Evolutionary conservation across 441 rosid species (phyloP).

Genomic region (Pelargonium australe): DNA sequence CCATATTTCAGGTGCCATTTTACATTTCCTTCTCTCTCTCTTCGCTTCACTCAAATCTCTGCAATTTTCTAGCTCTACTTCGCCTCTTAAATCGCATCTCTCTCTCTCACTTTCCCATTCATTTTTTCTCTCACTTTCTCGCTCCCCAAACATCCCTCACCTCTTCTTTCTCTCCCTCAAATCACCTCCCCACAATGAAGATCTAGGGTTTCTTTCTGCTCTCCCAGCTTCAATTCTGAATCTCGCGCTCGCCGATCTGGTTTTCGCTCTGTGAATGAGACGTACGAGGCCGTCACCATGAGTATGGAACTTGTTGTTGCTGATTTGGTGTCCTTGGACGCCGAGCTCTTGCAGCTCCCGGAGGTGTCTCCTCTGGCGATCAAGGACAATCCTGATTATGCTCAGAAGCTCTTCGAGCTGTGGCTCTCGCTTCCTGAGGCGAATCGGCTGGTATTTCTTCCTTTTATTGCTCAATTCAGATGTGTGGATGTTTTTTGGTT

Average conservation of each 20-base stretch:
- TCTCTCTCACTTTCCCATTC: conserved; percentile 7
- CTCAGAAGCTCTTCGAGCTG: conserved; percentile 73
- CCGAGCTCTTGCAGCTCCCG: conserved; percentile 73
- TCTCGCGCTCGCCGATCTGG: conserved; percentile 1
- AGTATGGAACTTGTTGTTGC: conserved; percentile 48
- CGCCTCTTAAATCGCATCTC: conserved; percentile 10
- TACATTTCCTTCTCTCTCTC: neutral
- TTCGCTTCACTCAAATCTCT: conserved; percentile 1
- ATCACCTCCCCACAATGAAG: neutral
- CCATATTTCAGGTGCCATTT: neutral
- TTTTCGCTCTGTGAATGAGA: conserved; percentile 30
- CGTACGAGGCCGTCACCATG: conserved; percentile 14
- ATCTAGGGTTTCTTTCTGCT: conserved; percentile 25
- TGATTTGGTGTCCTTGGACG: conserved; percentile 65
- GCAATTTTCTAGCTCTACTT: neutral
- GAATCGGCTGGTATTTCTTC: conserved; percentile 55
- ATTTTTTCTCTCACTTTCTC: neutral
- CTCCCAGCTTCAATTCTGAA: conserved; percentile 4
- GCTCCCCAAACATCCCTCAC: conserved; percentile 2
- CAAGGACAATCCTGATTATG: conserved; percentile 62
- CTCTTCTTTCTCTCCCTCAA: neutral
- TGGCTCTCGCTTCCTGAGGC: conserved; percentile 96
- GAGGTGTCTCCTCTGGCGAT: conserved; percentile 71
- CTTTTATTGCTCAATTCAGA: neutral
- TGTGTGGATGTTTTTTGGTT: neutral